Percentiles rank a stretch among this genome's conserved stretches.
phyloP scores from a whole-genome alignment of 2,329 filamentous ascomycete genomes.

The Zymoseptoria crescenta region DNA sequence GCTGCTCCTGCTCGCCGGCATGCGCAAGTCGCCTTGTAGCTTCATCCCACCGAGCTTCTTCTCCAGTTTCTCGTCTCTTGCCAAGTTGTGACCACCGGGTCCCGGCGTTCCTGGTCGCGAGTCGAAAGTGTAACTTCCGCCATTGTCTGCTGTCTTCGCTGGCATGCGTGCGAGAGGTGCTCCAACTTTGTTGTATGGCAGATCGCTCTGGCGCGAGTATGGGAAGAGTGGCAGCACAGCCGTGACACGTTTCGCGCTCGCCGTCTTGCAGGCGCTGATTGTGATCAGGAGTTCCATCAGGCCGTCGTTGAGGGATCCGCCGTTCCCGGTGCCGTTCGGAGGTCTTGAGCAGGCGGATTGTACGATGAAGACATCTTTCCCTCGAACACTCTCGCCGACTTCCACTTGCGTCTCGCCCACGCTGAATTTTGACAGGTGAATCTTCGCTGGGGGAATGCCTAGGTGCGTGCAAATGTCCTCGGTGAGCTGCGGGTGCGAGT shows the following conservation, averaged over 20 bases:
- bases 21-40: constrained; percentile 31
- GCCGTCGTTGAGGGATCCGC: constrained; percentile 67
- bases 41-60: constrained; percentile 65
- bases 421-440: constrained; percentile 84
- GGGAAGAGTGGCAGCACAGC: constrained; percentile 93
- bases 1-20: constrained; percentile 21
- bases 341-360: constrained; percentile 51
- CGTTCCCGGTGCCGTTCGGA: constrained; percentile 62
- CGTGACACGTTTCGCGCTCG: constrained; percentile 85
- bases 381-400: constrained; percentile 91
- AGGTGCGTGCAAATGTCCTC: constrained; percentile 83
- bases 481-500: constrained; percentile 81
- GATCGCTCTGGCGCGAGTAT: constrained; percentile 91
- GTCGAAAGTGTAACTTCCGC: constrained; percentile 76
- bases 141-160: constrained; percentile 42
- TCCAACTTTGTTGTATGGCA: constrained; percentile 92
- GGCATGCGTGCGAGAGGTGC: constrained; percentile 72
- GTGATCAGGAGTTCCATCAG: constrained; percentile 96
- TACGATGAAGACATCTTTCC: constrained; percentile 98
- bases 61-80: constrained; percentile 44
- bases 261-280: constrained; percentile 94
- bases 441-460: constrained; percentile 75
- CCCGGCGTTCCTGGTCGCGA: constrained; percentile 81
- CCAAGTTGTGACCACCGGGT: constrained; percentile 48
- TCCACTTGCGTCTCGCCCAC: constrained; percentile 93